phyloP scores from a whole-genome alignment of 1,139 yeast genomes.

The Tardiomyces digboiensis region DNA sequence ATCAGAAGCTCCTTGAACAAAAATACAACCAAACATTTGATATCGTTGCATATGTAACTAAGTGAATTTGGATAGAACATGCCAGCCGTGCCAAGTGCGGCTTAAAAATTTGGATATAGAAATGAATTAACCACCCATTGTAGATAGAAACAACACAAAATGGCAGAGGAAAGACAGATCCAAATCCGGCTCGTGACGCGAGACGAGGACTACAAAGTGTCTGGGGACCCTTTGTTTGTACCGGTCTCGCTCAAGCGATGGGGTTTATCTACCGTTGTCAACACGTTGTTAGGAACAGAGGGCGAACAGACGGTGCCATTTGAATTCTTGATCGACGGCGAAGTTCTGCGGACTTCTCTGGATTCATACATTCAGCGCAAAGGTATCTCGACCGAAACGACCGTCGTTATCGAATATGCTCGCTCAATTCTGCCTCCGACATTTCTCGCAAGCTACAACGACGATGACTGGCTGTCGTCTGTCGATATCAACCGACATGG shows the following conservation, averaged over 20 bases:
- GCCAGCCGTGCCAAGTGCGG: background rate
- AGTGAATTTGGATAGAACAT: too few relatives aligned
- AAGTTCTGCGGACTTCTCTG: conserved; percentile 63
- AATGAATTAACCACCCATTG: background rate
- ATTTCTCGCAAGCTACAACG: conserved; percentile 75
- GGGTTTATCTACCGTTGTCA: conserved; percentile 92
- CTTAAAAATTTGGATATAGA: background rate
- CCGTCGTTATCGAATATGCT: conserved; percentile 77
- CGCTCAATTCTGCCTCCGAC: conserved; percentile 92
- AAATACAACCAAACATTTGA: too few relatives aligned
- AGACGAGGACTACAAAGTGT: conserved; percentile 68
- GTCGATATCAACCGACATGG: conserved; percentile 37
- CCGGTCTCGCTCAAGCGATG: conserved; percentile 81
- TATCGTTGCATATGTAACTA: too few relatives aligned
- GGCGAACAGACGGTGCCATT: conserved; percentile 70
- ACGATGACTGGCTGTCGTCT: conserved; percentile 95
- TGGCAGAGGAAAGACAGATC: conserved; percentile 6
- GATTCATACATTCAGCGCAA: conserved; percentile 67
- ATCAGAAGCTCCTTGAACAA: too few relatives aligned
- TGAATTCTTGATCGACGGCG: conserved; percentile 86
- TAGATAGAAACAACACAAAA: background rate
- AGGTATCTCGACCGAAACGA: conserved; percentile 78
- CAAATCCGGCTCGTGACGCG: conserved; percentile 77
- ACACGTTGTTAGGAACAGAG: conserved; percentile 52
- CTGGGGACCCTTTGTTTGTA: conserved; percentile 80